These are phyloP conservation scores for Penicillium sp. DNA, from an alignment of 2,329 filamentous ascomycete genomes.

Conservation along the genomic window DNA sequence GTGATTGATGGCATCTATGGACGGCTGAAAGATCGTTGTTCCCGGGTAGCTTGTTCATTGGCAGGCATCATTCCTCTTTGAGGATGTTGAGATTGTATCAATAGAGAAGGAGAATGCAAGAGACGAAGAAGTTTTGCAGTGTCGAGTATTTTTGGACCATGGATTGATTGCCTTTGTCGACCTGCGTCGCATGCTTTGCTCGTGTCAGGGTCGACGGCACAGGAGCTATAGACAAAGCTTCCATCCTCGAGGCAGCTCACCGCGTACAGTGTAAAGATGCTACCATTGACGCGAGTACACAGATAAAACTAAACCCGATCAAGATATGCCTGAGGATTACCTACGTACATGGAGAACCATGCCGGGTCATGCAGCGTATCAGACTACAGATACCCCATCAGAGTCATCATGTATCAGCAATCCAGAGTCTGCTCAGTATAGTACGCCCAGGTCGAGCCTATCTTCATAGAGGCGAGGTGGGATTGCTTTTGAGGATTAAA, in stretches of 20 bases:
- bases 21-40: neutral
- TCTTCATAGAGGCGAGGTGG: neutral
- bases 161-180: conserved; percentile 1
- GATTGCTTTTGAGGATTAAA: neutral
- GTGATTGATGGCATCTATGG: neutral
- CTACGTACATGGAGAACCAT: no score
- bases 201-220: neutral
- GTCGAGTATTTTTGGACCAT: conserved; percentile 1
- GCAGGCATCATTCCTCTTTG: neutral
- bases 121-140: neutral
- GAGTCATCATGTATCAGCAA: neutral
- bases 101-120: neutral
- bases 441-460: neutral
- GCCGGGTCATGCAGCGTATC: no score
- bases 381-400: no score
- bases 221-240: neutral
- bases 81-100: neutral
- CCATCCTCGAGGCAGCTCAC: neutral
- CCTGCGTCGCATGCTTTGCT: neutral
- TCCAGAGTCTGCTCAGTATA: neutral
- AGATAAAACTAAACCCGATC: neutral
- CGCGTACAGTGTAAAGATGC: neutral
- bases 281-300: neutral
- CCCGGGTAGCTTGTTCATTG: neutral
- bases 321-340: no score